Evolutionary conservation across 2,329 filamentous ascomycete genomes (phyloP).

Genomic region (Aspergillus nomiae): DNA sequence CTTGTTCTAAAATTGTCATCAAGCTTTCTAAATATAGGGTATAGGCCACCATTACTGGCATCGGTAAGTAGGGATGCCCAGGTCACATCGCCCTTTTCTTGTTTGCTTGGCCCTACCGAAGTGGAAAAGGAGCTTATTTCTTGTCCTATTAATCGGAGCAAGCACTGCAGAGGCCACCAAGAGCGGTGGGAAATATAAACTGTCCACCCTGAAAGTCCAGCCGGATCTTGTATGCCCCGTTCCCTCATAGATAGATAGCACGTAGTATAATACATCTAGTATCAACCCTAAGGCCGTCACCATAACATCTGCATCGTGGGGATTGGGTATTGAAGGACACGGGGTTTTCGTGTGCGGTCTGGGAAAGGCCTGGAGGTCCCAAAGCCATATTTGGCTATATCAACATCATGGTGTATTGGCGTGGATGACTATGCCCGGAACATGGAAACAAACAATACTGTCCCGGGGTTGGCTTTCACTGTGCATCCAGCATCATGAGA

Average conservation of each 20-base stretch:
- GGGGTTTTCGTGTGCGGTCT: background rate
- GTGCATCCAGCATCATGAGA: slow-evolving; percentile 43
- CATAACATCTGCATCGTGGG: background rate
- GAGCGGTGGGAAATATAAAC: background rate
- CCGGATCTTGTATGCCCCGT: background rate
- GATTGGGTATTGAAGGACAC: background rate
- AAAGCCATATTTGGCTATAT: background rate
- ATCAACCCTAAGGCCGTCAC: background rate
- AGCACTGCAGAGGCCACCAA: background rate
- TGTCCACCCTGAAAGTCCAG: background rate
- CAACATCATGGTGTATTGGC: background rate
- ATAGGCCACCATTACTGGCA: too few species aligned
- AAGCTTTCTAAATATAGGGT: too few species aligned
- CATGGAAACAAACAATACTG: background rate
- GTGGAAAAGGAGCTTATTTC: background rate
- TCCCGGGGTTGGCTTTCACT: slow-evolving; percentile 21
- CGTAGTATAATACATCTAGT: background rate
- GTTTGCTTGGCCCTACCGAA: background rate
- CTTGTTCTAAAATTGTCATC: too few species aligned
- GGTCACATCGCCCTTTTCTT: background rate
- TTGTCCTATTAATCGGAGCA: background rate
- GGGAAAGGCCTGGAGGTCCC: too few species aligned
- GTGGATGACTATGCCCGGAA: slow-evolving; percentile 13
- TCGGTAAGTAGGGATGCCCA: too few species aligned
- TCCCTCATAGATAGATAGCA: background rate